These are phyloP conservation scores for Mortierella sp. DNA, from an alignment of 371 early-diverging fungal genomes.

Conservation along the genomic window DNA sequence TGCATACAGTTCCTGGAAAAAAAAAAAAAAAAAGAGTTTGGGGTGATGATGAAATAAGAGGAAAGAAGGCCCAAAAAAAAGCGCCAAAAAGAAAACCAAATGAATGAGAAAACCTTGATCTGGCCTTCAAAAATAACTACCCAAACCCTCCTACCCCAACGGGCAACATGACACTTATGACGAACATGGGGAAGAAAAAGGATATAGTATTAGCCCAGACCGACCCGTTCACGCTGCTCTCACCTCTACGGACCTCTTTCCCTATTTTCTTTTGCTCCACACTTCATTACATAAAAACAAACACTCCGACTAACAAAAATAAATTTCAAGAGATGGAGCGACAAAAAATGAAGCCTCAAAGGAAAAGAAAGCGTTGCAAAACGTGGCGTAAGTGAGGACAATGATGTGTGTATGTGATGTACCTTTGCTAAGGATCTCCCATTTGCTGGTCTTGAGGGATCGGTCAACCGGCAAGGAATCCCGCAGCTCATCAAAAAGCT, in stretches of 20 bases:
- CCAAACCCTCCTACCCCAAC: background rate
- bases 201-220: background rate
- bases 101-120: constrained; percentile 35
- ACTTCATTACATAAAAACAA: background rate
- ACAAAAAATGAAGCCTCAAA: background rate
- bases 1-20: background rate
- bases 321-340: background rate
- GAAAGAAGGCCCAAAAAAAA: background rate
- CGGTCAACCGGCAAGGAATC: constrained; percentile 82
- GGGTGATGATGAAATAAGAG: background rate
- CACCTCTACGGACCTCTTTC: no score
- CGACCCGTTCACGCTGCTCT: background rate
- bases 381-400: no score
- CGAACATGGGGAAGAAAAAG: background rate
- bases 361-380: background rate
- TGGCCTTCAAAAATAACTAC: constrained; percentile 8
- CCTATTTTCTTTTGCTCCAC: background rate
- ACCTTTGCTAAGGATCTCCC: constrained; percentile 90
- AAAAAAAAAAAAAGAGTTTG: background rate
- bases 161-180: background rate
- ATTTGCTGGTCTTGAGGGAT: constrained; percentile 85
- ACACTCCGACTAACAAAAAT: background rate
- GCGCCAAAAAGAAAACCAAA: no score
- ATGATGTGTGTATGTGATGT: constrained; percentile 11
- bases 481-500: constrained; percentile 87